Conservation (phyloP, 805 yeast species). For the Maudiozyma saulgeensis region DNA sequence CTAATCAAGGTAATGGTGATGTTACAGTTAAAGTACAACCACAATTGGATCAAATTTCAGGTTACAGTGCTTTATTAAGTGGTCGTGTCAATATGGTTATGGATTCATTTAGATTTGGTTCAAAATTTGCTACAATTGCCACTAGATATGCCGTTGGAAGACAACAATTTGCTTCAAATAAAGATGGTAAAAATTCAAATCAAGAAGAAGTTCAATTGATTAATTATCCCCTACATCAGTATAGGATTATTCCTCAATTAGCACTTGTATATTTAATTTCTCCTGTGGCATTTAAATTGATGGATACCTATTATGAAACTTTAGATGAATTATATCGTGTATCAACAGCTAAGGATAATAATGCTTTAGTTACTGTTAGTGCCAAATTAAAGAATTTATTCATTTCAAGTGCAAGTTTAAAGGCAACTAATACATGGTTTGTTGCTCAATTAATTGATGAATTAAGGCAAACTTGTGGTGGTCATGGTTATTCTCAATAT, state of each 20-base stretch:
- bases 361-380: constrained; percentile 26
- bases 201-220: constrained; percentile 51
- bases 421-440: constrained; percentile 85
- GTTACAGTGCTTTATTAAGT: constrained; percentile 72
- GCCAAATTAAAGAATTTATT: constrained; percentile 63
- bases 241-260: constrained; percentile 74
- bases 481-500: constrained; percentile 92
- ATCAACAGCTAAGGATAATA: constrained; percentile 31
- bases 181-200: constrained; percentile 26
- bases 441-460: constrained; percentile 75
- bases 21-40: constrained; percentile 35
- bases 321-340: constrained; percentile 46
- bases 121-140: constrained; percentile 75
- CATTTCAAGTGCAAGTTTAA: constrained; percentile 76
- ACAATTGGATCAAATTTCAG: constrained; percentile 76
- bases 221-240: constrained; percentile 84
- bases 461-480: constrained; percentile 90
- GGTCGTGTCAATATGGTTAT: constrained; percentile 88
- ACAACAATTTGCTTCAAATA: constrained; percentile 54
- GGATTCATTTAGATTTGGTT: constrained; percentile 74
- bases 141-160: constrained; percentile 83
- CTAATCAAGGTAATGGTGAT: constrained; percentile 52
- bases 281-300: constrained; percentile 57
- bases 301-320: constrained; percentile 40
- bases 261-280: constrained; percentile 71